These are phyloP conservation scores for Clarkia xantiana DNA, from an alignment of 345 rosid genomes.

Conservation along the genomic window DNA sequence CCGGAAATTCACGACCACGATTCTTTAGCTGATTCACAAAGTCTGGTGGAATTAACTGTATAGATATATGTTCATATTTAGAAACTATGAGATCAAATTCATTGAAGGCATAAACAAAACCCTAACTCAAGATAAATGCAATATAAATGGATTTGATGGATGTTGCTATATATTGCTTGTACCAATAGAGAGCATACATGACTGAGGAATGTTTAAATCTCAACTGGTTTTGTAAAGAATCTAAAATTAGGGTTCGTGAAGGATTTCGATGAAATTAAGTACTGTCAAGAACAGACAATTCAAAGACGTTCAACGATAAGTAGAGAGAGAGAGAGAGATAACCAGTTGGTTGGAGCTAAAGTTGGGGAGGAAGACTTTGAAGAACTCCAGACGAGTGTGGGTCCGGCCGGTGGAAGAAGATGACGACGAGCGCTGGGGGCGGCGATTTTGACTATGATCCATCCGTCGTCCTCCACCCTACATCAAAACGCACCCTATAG, in stretches of 20 bases:
- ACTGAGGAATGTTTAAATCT: no score
- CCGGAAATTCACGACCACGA: background rate
- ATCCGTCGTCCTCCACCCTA: no score
- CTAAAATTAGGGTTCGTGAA: no score
- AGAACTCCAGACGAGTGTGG: conserved; percentile 3
- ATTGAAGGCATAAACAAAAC: no score
- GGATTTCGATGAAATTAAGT: no score
- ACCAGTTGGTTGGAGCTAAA: conserved; percentile 10
- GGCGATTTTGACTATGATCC: background rate
- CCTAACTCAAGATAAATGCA: no score
- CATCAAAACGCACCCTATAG: no score
- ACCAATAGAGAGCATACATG: no score
- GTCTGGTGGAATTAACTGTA: conserved; percentile 8
- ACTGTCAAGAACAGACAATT: no score
- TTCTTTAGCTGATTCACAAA: conserved; percentile 4
- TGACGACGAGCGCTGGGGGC: background rate
- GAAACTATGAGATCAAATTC: background rate
- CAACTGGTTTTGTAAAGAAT: no score
- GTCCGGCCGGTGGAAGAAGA: background rate
- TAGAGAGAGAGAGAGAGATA: conserved; percentile 1
- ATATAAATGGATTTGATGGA: no score
- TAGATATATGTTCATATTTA: background rate
- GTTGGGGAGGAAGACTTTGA: conserved; percentile 11
- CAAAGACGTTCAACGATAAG: background rate
- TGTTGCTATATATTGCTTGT: no score